Conservation (phyloP, 169 alveolate genomes). For the Eimeria tenella region DNA sequence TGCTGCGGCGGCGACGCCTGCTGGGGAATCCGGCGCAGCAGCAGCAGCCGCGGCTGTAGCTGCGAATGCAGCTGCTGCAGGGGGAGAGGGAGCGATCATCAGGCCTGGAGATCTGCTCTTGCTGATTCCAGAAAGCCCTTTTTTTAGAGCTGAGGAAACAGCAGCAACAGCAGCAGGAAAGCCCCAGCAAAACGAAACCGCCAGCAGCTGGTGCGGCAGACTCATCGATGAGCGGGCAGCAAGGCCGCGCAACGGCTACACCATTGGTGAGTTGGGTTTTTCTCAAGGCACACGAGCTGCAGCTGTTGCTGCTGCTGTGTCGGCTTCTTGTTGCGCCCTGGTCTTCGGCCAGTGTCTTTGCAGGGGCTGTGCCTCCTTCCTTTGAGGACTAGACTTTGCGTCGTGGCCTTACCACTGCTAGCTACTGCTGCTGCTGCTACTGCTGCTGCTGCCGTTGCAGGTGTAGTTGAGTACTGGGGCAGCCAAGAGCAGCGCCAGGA, state of each 20-base stretch:
- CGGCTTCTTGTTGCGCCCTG: not conserved
- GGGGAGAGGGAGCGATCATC: not conserved
- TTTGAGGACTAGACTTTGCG: not conserved
- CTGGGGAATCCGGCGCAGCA: not conserved
- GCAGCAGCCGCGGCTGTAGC: constrained; percentile 17
- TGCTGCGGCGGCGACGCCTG: not conserved
- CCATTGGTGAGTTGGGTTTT: not conserved
- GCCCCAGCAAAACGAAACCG: not conserved
- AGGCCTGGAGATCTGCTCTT: constrained; percentile 7
- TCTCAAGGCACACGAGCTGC: not conserved
- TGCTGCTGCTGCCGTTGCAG: constrained; percentile 15
- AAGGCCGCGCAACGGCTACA: constrained; percentile 30
- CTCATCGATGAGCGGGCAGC: not conserved
- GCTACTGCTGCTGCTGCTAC: not conserved
- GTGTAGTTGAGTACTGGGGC: not conserved
- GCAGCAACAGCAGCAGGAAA: not conserved
- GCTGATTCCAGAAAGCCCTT: constrained; percentile 4
- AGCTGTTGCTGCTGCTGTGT: not conserved
- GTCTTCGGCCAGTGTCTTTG: not conserved
- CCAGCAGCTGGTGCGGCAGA: constrained; percentile 32
- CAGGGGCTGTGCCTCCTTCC: not conserved
- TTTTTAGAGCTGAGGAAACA: not conserved
- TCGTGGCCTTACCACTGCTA: not conserved
- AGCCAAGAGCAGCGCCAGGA: constrained; percentile 28
- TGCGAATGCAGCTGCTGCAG: not conserved